A percentile compares a stretch with the other conserved stretches of the same genome.
phyloP scores from a whole-genome alignment of 1,284 basidiomycete genomes.

The Rhizoctonia solani region DNA sequence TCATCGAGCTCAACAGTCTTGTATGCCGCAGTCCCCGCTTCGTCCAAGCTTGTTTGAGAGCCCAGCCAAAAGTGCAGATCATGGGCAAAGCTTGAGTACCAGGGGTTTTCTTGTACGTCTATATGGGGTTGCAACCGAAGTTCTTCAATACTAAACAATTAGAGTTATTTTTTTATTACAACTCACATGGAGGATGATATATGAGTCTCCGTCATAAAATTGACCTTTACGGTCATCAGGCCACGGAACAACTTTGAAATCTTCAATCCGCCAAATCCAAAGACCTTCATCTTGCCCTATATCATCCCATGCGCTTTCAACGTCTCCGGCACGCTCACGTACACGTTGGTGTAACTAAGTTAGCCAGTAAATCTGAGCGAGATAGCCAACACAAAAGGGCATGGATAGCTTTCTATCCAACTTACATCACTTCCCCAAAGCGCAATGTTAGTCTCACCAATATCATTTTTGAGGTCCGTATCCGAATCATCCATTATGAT shows the following conservation, averaged over 20 bases:
- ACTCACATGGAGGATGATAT: conserved; percentile 62
- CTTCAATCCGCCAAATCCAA: conserved; percentile 63
- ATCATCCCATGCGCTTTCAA: conserved; percentile 57
- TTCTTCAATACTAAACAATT: conserved; percentile 3
- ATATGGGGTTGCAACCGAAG: not conserved
- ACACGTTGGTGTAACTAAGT: conserved; percentile 61
- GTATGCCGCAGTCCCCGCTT: conserved; percentile 67
- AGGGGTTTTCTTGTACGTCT: conserved; percentile 60
- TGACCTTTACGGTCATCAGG: conserved; percentile 56
- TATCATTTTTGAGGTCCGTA: conserved; percentile 56
- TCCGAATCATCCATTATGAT: conserved; percentile 52
- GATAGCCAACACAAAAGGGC: not conserved
- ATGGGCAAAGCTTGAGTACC: conserved; percentile 55
- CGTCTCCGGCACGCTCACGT: conserved; percentile 57
- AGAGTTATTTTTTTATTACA: not conserved
- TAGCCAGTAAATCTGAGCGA: not conserved
- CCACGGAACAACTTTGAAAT: conserved; percentile 60
- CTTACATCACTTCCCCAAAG: conserved; percentile 64
- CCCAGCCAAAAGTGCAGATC: conserved; percentile 72
- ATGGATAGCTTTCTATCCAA: conserved; percentile 12
- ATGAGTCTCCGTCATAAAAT: conserved; percentile 68
- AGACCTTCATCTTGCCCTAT: conserved; percentile 53
- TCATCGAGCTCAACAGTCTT: conserved; percentile 72
- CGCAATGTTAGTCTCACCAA: conserved; percentile 64
- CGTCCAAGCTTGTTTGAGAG: conserved; percentile 61